Base-by-base conservation (phyloP, 2,329 filamentous ascomycete genomes). In the Calonectria multiphialidica region DNA sequence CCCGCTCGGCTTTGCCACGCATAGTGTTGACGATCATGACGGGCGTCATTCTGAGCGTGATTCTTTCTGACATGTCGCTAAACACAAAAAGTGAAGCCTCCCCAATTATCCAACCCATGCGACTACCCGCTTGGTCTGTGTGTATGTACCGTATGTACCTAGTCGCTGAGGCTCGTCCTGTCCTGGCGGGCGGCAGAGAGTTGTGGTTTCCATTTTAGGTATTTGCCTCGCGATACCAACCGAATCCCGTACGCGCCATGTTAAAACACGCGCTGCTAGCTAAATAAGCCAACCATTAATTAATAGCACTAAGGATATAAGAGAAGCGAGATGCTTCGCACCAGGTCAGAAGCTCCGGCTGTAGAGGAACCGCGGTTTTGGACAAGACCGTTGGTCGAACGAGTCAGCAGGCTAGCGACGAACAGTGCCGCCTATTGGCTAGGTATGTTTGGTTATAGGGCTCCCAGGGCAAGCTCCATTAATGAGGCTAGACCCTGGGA, bases 371-470 rank as follows among this genome's bases (percentile, higher is more conserved):
- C 18, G 57, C 18, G 35, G 44, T n/a, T 42, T 35, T 47, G 47
- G 44, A 53, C 45, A 42, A 35, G n/a, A 55, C 68, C 62, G 53
- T 63, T 47, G 37, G 10, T 12, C 33, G 42, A 33, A 62, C n/a
- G 21, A 33, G 40, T 55, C 55, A 40, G 40, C 42, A 45, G 33
- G 33, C 63, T 30, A 66, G 49, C 18, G 47, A 64, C 57, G 44
- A 62, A 37, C 47, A 42, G 53, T 30, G 42, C 25, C 37, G 69
- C 47, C 33, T 71, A 68, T 64, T 64, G 64, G 57, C 69, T 37
- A 50, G 69, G 69, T 57, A 67, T 47, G 69, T 50, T 59, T 44
- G 47, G 65, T 15, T 71, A 71, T 71, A 71, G 64, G 68, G 68
- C 68, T 66, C 50, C 62, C 45, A 30, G 28, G 35, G 35, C 53